Conservation (phyloP, 306 rosid genomes). For the Cicer cuneatum region DNA sequence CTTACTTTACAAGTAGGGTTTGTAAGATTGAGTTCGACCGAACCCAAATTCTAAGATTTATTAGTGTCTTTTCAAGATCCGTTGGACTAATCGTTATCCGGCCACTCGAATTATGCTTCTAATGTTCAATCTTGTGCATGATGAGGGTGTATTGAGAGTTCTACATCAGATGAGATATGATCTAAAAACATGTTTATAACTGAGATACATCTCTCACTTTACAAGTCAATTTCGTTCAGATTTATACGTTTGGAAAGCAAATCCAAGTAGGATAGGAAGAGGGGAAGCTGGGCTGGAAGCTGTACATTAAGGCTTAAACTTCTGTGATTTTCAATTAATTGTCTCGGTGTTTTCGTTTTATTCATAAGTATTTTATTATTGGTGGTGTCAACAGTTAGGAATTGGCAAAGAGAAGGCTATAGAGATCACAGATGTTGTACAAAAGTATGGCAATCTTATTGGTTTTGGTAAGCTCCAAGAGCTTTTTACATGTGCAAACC, state of each 20-base stretch:
- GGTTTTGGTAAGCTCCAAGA: constrained; percentile 63
- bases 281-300: neutral
- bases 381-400: constrained; percentile 59
- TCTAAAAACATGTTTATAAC: no score
- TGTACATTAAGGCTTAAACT: constrained; percentile 8
- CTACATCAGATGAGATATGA: no score
- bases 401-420: constrained; percentile 64
- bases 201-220: no score
- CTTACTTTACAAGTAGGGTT: no score
- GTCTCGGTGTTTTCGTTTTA: constrained; percentile 9
- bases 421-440: constrained; percentile 57
- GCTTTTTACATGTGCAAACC: constrained; percentile 26
- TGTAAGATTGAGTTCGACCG: no score
- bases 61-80: no score
- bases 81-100: no score
- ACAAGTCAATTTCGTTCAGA: neutral
- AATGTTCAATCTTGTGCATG: no score
- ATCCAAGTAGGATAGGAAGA: neutral
- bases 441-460: constrained; percentile 68
- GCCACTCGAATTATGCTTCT: no score
- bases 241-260: neutral
- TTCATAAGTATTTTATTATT: constrained; percentile 14
- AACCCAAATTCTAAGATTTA: no score
- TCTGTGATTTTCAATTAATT: constrained; percentile 12
- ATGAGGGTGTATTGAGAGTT: no score